A percentile compares a stretch with the other conserved stretches of the same genome.
Conservation (phyloP, 495 filamentous ascomycete genomes). For the Aspergillus saccharolyticus region DNA sequence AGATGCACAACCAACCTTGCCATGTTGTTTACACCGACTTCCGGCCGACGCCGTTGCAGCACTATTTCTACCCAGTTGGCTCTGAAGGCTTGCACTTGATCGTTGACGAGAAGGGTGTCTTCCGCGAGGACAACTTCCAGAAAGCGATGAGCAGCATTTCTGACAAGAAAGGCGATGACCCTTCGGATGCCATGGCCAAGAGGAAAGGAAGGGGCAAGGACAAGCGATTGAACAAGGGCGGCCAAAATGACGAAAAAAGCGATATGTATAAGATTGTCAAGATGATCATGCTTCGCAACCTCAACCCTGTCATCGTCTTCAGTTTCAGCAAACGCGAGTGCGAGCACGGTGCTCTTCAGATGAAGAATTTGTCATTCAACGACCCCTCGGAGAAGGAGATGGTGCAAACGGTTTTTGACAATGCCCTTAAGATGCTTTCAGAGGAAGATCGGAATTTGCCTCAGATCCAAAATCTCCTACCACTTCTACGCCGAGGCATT, state of each 20-base stretch:
- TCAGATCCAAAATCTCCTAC: constrained; percentile 88
- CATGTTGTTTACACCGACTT: constrained; percentile 99
- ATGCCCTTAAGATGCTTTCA: constrained; percentile 81
- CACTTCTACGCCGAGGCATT: constrained; percentile 83
- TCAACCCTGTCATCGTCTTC: constrained; percentile 98
- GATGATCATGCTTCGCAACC: constrained; percentile 96
- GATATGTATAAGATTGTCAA: constrained; percentile 97
- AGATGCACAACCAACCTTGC: constrained; percentile 93
- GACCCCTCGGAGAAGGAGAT: constrained; percentile 92
- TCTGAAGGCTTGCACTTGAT: constrained; percentile 91
- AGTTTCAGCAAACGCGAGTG: constrained; percentile 98
- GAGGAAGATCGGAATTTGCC: constrained; percentile 83
- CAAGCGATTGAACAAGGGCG: constrained; percentile 85
- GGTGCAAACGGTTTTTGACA: constrained; percentile 90
- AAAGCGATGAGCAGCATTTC: constrained; percentile 86
- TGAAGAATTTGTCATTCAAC: constrained; percentile 89
- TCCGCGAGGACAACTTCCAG: constrained; percentile 95
- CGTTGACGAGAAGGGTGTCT: constrained; percentile 92
- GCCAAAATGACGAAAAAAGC: constrained; percentile 56
- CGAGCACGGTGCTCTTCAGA: constrained; percentile 77
- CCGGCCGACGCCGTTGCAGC: constrained; percentile 89
- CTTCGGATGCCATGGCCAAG: constrained; percentile 70
- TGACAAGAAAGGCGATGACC: constrained; percentile 82
- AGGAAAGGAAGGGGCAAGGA: constrained; percentile 82
- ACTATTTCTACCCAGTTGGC: constrained; percentile 95